Evolutionary conservation across 164 flowering plant species (phyloP).

Genomic region (Amborella trichopoda): DNA sequence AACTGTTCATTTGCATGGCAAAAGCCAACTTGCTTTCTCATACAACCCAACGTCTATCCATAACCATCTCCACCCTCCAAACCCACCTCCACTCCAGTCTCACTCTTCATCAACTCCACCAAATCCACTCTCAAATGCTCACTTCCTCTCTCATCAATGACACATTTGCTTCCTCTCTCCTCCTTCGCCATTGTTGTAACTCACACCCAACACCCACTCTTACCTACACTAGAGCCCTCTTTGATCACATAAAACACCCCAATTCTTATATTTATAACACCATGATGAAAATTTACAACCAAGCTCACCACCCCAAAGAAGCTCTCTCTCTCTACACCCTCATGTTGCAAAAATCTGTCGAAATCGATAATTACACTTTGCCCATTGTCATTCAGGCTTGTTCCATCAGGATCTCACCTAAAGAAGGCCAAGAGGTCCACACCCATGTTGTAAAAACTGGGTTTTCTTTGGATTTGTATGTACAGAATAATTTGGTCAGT

Average conservation of each 20-base stretch:
- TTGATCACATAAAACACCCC: constrained; percentile 15
- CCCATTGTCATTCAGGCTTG: constrained; percentile 25
- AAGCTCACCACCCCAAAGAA: constrained; percentile 4
- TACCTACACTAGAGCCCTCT: constrained; percentile 13
- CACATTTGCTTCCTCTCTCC: constrained; percentile 28
- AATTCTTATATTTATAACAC: constrained; percentile 33
- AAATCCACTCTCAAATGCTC: constrained; percentile 29
- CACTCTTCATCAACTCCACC: constrained; percentile 16
- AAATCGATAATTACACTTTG: constrained; percentile 23
- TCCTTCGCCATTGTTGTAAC: constrained; percentile 19
- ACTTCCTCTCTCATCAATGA: constrained; percentile 22
- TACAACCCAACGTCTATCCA: constrained; percentile 10
- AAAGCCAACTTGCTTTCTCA: no score
- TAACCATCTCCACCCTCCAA: constrained; percentile 19
- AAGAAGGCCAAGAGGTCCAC: constrained; percentile 28
- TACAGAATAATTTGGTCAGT: constrained; percentile 22
- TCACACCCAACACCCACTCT: constrained; percentile 12
- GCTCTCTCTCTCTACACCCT: constrained; percentile 15
- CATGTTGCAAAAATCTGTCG: constrained; percentile 16
- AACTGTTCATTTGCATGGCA: no score
- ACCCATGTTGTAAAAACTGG: constrained; percentile 28
- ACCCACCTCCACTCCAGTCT: constrained; percentile 19
- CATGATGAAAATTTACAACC: constrained; percentile 22
- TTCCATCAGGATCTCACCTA: constrained; percentile 2
- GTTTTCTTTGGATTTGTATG: constrained; percentile 24